Percentiles rank a stretch among this genome's conserved stretches.
These are phyloP conservation scores for Amphichorda felina DNA, from an alignment of 2,329 filamentous ascomycete genomes.

Conservation along the genomic window DNA sequence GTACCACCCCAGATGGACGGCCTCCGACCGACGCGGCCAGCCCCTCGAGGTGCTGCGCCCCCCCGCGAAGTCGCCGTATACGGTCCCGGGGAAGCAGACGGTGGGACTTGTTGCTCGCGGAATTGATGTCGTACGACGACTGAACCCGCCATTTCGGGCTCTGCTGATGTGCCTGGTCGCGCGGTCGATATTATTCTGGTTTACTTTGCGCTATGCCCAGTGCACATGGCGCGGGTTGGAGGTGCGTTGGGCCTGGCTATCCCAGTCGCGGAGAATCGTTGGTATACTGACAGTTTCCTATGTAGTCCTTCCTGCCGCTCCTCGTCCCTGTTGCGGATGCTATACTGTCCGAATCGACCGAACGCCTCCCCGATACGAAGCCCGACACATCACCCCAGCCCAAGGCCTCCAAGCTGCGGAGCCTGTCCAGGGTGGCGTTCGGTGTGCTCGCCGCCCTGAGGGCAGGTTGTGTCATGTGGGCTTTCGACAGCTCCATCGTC, in stretches of 20 bases:
- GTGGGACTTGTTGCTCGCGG: neutral
- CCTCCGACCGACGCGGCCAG: neutral
- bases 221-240: neutral
- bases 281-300: neutral
- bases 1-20: neutral
- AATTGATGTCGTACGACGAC: neutral
- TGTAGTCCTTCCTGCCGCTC: slow-evolving; percentile 17
- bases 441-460: slow-evolving; percentile 7
- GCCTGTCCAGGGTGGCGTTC: neutral
- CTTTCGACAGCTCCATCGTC: slow-evolving; percentile 4
- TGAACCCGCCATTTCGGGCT: neutral
- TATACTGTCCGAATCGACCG: slow-evolving; percentile 5
- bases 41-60: neutral
- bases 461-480: neutral
- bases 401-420: neutral
- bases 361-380: neutral
- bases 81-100: neutral
- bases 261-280: no score
- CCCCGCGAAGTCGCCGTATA: neutral
- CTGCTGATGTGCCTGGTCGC: neutral
- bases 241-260: neutral
- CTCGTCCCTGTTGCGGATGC: neutral
- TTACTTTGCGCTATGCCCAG: neutral
- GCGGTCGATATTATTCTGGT: slow-evolving; percentile 2
- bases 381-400: neutral